Conservation (phyloP, 2,329 filamentous ascomycete genomes). For the Hirsutella rhossiliensis region DNA sequence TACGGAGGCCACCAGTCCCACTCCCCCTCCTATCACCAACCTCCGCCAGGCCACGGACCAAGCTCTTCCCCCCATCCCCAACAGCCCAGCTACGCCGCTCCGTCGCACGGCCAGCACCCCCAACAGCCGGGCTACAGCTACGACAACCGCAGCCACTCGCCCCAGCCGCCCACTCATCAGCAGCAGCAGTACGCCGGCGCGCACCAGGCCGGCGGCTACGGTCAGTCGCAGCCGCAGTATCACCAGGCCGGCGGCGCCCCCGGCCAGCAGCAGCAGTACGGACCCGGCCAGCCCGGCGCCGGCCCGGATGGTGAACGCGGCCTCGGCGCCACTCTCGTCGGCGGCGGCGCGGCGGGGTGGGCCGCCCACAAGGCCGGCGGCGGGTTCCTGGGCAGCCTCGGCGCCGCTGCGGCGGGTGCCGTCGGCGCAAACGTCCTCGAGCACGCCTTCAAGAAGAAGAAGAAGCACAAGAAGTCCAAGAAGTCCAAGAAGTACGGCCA, state of each 20-base stretch:
- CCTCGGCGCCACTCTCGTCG: slow-evolving; percentile 39
- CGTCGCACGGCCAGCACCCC: slow-evolving; percentile 5
- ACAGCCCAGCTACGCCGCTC: too few relatives aligned
- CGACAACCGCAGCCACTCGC: slow-evolving; percentile 3
- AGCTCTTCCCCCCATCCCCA: too few relatives aligned
- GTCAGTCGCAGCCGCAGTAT: slow-evolving; percentile 8
- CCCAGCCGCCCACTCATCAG: slow-evolving; percentile 1
- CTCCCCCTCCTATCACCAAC: too few relatives aligned
- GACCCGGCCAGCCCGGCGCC: slow-evolving; percentile 12
- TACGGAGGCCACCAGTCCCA: too few relatives aligned
- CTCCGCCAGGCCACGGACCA: too few relatives aligned
- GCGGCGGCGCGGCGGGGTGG: slow-evolving; percentile 41
- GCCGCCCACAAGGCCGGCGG: slow-evolving; percentile 41
- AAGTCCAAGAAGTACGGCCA: too few relatives aligned
- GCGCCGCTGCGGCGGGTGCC: slow-evolving; percentile 37
- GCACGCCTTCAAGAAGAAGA: slow-evolving; percentile 24
- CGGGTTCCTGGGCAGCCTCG: slow-evolving; percentile 37
- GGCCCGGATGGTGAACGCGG: slow-evolving; percentile 36
- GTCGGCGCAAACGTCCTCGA: slow-evolving; percentile 42
- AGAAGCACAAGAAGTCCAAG: slow-evolving; percentile 15
- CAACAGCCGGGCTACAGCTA: neutral
- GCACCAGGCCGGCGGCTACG: slow-evolving; percentile 5
- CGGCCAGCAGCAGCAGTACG: slow-evolving; percentile 10
- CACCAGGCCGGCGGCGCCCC: slow-evolving; percentile 7
- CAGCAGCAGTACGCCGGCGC: slow-evolving; percentile 11